Conservation (phyloP, 352 stramenopile species). For the Blastocystis sp. region DNA sequence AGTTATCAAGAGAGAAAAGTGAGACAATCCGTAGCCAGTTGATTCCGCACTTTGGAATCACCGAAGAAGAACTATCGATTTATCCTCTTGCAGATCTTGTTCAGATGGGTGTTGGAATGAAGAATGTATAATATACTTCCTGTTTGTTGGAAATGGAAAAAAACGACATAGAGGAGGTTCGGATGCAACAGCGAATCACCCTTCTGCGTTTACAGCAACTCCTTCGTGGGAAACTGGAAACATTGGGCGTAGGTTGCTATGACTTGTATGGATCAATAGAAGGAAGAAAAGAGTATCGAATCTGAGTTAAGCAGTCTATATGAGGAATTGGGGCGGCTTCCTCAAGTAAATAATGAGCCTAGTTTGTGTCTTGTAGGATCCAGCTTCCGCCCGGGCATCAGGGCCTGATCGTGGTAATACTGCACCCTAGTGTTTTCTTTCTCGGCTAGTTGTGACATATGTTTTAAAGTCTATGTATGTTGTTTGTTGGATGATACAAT, state of each 20-base stretch:
- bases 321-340: neutral
- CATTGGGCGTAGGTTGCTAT: neutral
- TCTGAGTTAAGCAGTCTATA: neutral
- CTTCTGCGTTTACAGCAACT: slow-evolving; percentile 10
- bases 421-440: neutral
- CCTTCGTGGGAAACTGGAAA: neutral
- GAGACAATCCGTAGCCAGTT: neutral
- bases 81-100: slow-evolving; percentile 39
- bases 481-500: too few relatives aligned
- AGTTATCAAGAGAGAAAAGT: neutral
- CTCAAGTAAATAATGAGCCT: neutral
- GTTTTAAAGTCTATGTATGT: too few relatives aligned
- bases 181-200: slow-evolving; percentile 29
- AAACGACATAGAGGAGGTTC: neutral
- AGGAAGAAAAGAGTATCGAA: slow-evolving; percentile 38
- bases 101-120: slow-evolving; percentile 52
- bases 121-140: slow-evolving; percentile 58
- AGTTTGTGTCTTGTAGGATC: neutral
- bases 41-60: slow-evolving; percentile 38
- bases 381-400: neutral
- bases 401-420: neutral
- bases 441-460: too few relatives aligned
- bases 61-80: neutral
- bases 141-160: slow-evolving; percentile 51
- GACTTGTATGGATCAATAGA: neutral